phyloP scores from a whole-genome alignment of 2,329 filamentous ascomycete species.

The Colletotrichum sp. region DNA sequence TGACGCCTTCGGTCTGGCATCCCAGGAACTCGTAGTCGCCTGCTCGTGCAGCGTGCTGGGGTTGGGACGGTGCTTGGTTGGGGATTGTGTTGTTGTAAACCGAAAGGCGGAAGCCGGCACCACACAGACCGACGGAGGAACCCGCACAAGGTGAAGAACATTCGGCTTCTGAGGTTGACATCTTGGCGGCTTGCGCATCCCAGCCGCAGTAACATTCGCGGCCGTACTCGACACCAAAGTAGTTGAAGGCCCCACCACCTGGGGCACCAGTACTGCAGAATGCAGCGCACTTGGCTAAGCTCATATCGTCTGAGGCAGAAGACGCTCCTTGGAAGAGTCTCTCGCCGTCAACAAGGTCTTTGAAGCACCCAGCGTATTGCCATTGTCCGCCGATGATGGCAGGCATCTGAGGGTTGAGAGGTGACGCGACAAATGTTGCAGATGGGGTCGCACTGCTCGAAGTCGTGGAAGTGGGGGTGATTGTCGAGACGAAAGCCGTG shows the following conservation, averaged over 20 bases:
- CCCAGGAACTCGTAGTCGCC: conserved; percentile 26
- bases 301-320: conserved; percentile 24
- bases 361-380: conserved; percentile 28
- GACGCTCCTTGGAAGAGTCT: conserved; percentile 17
- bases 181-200: conserved; percentile 16
- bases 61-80: conserved; percentile 11
- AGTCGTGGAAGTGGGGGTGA: neutral
- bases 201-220: conserved; percentile 28
- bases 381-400: conserved; percentile 19
- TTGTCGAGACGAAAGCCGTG: conserved; percentile 1
- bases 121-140: conserved; percentile 12
- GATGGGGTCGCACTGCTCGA: conserved; percentile 1
- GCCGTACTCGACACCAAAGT: conserved; percentile 28
- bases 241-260: conserved; percentile 26
- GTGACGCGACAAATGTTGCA: conserved; percentile 5
- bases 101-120: conserved; percentile 24
- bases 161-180: conserved; percentile 22
- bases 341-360: conserved; percentile 24
- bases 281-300: conserved; percentile 26
- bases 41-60: conserved; percentile 15
- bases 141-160: conserved; percentile 22
- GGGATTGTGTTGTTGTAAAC: conserved; percentile 26
- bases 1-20: conserved; percentile 26
- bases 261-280: conserved; percentile 25
- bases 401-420: conserved; percentile 21